Evolutionary conservation across 208 protist genomes (phyloP).

Genomic region (Leishmania guyanensis): DNA sequence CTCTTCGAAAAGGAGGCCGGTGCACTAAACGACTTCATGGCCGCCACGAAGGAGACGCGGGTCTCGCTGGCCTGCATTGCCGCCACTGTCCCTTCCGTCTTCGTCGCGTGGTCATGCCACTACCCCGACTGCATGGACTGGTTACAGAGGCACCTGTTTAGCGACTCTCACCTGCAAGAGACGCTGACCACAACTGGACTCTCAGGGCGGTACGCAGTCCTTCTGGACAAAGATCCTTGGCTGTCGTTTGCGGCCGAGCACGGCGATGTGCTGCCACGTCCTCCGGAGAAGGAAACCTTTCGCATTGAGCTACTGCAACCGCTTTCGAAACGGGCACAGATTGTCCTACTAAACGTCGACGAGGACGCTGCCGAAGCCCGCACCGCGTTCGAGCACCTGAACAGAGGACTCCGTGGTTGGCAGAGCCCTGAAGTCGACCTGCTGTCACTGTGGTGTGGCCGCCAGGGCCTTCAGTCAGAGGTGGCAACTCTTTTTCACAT

Average conservation of each 20-base stretch:
- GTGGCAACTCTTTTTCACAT: constrained; percentile 57
- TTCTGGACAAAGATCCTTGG: constrained; percentile 72
- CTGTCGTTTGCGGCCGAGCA: constrained; percentile 52
- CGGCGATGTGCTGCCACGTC: constrained; percentile 36
- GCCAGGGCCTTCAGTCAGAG: constrained; percentile 72
- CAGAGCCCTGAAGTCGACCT: constrained; percentile 69
- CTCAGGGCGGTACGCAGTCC: constrained; percentile 26
- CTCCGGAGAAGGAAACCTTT: constrained; percentile 19
- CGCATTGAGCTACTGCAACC: constrained; percentile 34
- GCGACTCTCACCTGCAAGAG: constrained; percentile 36
- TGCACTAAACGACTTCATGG: constrained; percentile 39
- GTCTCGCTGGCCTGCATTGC: constrained; percentile 66
- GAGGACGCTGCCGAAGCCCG: constrained; percentile 40
- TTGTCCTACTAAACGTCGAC: constrained; percentile 88
- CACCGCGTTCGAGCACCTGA: constrained; percentile 40
- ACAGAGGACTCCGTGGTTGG: constrained; percentile 42
- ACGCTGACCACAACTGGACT: constrained; percentile 25
- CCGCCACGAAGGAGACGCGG: constrained; percentile 45
- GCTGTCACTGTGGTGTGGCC: constrained; percentile 76
- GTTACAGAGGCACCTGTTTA: constrained; percentile 72
- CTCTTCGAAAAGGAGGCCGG: constrained; percentile 10
- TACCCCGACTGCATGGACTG: constrained; percentile 58
- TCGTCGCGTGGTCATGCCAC: constrained; percentile 78
- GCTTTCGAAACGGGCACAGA: constrained; percentile 66
- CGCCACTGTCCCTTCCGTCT: constrained; percentile 63